These are phyloP conservation scores for Candida dubliniensis DNA, from an alignment of 1,139 yeast species.

Conservation along the genomic window DNA sequence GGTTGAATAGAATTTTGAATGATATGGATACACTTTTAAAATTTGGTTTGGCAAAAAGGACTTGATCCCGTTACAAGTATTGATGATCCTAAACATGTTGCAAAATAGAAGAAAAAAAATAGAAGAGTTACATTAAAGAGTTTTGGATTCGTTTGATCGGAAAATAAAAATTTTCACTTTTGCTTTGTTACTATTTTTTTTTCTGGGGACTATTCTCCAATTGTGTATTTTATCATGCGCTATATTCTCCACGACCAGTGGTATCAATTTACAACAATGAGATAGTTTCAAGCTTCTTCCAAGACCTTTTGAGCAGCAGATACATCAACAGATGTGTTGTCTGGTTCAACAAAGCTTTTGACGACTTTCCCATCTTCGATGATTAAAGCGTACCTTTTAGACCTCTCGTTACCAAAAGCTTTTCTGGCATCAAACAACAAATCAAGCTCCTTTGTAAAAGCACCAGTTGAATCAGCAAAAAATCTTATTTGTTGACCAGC, in stretches of 20 bases:
- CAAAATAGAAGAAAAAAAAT: too few species aligned
- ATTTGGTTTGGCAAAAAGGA: too few species aligned
- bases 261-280: not conserved
- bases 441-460: conserved; percentile 64
- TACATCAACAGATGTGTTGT: conserved; percentile 65
- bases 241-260: not conserved
- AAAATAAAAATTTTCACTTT: too few species aligned
- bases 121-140: too few species aligned
- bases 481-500: conserved; percentile 48
- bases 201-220: too few species aligned
- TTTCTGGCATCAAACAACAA: conserved; percentile 68
- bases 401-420: conserved; percentile 72
- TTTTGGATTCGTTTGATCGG: too few species aligned
- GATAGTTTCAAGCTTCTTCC: conserved; percentile 20
- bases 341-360: conserved; percentile 75
- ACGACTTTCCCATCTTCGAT: conserved; percentile 73
- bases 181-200: too few species aligned
- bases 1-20: not conserved
- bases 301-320: conserved; percentile 44
- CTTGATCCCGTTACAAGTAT: too few species aligned
- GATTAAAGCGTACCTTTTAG: conserved; percentile 73
- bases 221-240: not conserved
- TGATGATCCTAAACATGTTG: too few species aligned
- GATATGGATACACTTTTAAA: not conserved
- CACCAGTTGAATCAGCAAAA: conserved; percentile 77